Evolutionary conservation across 176 grass and related monocot genomes (phyloP).

Genomic region (Oryza meridionalis): DNA sequence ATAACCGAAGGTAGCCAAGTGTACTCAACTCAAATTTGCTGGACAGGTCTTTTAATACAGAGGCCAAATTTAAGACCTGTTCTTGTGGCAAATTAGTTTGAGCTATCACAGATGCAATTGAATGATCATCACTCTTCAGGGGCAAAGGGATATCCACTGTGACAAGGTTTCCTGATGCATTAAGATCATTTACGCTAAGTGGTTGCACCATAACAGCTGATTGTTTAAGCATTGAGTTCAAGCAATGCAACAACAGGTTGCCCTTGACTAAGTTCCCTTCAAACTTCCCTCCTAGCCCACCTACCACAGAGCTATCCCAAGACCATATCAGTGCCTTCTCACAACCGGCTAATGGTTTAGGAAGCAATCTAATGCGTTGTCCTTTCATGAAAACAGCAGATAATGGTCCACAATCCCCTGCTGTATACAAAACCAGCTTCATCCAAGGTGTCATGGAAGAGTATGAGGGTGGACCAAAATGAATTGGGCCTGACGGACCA

Average conservation of each 20-base stretch:
- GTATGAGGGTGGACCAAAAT: constrained; percentile 96
- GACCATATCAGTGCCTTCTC: constrained; percentile 95
- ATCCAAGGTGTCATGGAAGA: constrained; percentile 97
- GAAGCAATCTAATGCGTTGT: constrained; percentile 79
- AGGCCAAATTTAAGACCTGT: constrained; percentile 58
- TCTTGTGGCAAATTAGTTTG: constrained; percentile 53
- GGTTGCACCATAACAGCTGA: constrained; percentile 95
- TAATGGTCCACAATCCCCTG: constrained; percentile 74
- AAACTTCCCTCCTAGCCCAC: constrained; percentile 88
- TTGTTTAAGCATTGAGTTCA: constrained; percentile 91
- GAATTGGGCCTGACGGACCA: constrained; percentile 70
- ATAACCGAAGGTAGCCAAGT: constrained; percentile 83
- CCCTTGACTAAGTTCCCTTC: constrained; percentile 98
- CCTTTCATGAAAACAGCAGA: constrained; percentile 96
- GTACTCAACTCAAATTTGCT: constrained; percentile 68
- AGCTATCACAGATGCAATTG: constrained; percentile 53
- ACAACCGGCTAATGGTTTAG: constrained; percentile 84
- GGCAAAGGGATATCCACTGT: constrained; percentile 87
- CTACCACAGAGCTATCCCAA: constrained; percentile 86
- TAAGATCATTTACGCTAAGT: constrained; percentile 77
- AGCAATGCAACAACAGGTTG: constrained; percentile 82
- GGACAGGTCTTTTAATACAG: constrained; percentile 73
- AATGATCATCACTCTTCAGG: constrained; percentile 75
- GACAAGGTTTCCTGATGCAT: constrained; percentile 67
- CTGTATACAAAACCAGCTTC: constrained; percentile 90